Evolutionary conservation across 805 yeast genomes (phyloP), one percentile per base, ranked within the genome.

Genomic region (Candida ortonii): DNA sequence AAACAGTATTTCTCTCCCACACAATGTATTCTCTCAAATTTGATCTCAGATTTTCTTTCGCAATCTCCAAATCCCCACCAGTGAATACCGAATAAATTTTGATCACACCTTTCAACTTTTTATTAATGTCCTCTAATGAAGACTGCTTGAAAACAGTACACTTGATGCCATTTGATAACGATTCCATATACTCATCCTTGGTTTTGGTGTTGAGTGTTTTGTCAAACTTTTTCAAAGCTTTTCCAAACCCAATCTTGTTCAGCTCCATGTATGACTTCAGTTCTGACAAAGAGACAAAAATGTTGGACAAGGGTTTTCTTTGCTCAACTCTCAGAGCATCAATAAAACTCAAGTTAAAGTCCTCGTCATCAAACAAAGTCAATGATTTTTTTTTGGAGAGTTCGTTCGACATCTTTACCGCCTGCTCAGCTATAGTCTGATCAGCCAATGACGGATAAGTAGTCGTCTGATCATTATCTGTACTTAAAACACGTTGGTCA

Each of bases 1-100:
- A 90, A 18, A 90, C 97, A 0, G 97, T 90, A 57, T 88, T 88
- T 59, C 98, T 74, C 62, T 90, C 97, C 94, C 96, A 90, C 13
- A 89, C 96, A 22, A 90, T 84, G 58, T 90, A 95, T 51, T 90
- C 98, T 44, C 97, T 71, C 44, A 90, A 62, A 44, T 72, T 72
- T 3, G 74, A 62, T 44, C 68, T 65, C 36, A 74, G 59, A 33
- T 72, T 78, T 24, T 61, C 59, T 29, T 63, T 65, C 25, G 75
- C 68, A 12, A 54, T 38, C 7, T 68, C 70, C 28, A 63, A 50
- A 39, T 62, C 65, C 15, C 61, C 56, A n/a, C 57, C 53, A 27
- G 58, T 57, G 37, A 56, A 71, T 51, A 47, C 64, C 38, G 61
- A 68, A 43, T 50, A 71, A 57, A 58, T 61, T 57, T 30, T 59